These are phyloP conservation scores for Fragaria vesca DNA, from an alignment of 306 rosid genomes.

Conservation along the genomic window DNA sequence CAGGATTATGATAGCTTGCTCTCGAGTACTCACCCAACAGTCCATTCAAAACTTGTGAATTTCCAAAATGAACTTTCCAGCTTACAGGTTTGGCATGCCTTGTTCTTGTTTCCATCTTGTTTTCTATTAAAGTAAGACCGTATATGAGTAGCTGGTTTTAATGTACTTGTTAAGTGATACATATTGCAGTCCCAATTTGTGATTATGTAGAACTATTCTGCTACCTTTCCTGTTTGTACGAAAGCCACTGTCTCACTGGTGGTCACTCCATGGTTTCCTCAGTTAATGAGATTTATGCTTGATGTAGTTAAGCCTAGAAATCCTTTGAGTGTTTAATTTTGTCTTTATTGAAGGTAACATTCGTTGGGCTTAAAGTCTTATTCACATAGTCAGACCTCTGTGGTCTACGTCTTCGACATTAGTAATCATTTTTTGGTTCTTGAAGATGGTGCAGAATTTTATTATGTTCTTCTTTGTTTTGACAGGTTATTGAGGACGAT, in stretches of 20 bases:
- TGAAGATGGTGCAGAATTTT: constrained; percentile 18
- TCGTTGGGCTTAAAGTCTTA: not conserved
- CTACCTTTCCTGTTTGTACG: constrained; percentile 7
- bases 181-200: not conserved
- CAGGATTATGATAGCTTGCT: constrained; percentile 86
- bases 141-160: not conserved
- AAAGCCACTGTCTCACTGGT: constrained; percentile 1
- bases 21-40: constrained; percentile 58
- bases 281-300: not conserved
- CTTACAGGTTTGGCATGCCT: constrained; percentile 58
- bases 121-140: not conserved
- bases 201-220: not conserved
- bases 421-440: constrained; percentile 11
- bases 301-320: not conserved
- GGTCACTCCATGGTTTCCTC: not conserved
- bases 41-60: constrained; percentile 65
- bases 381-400: not conserved
- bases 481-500: constrained; percentile 78
- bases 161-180: constrained; percentile 5
- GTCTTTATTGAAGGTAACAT: not conserved
- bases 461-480: constrained; percentile 26
- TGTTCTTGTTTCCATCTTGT: constrained; percentile 6
- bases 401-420: constrained; percentile 6
- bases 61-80: constrained; percentile 65
- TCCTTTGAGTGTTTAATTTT: not conserved